phyloP scores from a whole-genome alignment of 2,329 filamentous ascomycete genomes.

The Blastomyces parvus region DNA sequence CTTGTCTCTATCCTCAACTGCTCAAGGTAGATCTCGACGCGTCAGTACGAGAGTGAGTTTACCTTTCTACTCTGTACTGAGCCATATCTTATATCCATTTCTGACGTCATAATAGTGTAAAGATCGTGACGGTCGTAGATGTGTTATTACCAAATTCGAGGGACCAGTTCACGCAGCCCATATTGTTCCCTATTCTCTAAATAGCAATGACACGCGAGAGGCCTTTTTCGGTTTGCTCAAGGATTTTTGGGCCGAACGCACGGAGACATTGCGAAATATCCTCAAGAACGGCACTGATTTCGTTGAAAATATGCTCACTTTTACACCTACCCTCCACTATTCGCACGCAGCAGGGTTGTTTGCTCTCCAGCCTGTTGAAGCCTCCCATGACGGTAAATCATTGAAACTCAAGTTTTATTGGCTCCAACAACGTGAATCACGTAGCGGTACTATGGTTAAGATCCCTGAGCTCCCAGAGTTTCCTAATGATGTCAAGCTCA shows the following conservation, averaged over 20 bases:
- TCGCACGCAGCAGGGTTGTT: not conserved
- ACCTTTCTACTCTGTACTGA: not conserved
- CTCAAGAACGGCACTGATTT: not conserved
- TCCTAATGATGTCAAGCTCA: not conserved
- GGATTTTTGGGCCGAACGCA: not conserved
- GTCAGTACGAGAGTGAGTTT: constrained; percentile 1
- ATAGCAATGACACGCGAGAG: not conserved
- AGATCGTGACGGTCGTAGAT: not conserved
- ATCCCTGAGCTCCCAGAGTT: not conserved
- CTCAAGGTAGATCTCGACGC: not conserved
- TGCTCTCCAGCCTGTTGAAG: constrained; percentile 4
- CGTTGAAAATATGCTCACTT: constrained; percentile 5
- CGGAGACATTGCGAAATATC: not conserved
- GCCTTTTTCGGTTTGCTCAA: not conserved
- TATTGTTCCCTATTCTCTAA: not conserved
- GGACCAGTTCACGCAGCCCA: not conserved
- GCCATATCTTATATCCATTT: not conserved
- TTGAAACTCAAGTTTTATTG: constrained; percentile 1
- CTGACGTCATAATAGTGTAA: constrained; percentile 2
- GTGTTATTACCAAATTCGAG: not conserved
- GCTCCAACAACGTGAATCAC: not conserved
- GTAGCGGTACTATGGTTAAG: not conserved
- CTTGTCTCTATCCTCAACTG: not conserved
- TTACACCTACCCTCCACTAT: not conserved
- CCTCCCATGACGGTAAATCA: constrained; percentile 3